A percentile compares a stretch with the other conserved stretches of the same genome.
Conservation (phyloP, 495 filamentous ascomycete species). For the Neurospora sp. region DNA sequence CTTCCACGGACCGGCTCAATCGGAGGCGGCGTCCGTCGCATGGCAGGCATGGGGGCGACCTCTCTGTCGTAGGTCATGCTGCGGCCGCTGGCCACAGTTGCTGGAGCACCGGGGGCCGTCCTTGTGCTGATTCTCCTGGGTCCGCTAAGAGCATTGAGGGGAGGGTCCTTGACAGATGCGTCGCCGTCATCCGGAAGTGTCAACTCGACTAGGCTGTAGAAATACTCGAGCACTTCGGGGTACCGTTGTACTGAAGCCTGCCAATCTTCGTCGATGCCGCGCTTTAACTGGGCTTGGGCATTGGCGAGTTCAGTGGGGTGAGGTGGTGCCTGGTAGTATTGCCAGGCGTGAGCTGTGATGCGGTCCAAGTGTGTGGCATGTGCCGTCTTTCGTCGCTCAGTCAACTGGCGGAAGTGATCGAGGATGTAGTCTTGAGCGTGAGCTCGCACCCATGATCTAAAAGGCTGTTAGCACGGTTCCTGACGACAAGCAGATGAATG, state of each 20-base stretch:
- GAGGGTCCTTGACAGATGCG: slow-evolving; percentile 43
- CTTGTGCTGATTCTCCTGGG: slow-evolving; percentile 26
- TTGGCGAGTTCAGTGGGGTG: slow-evolving; percentile 48
- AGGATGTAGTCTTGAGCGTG: slow-evolving; percentile 63
- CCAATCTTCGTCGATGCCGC: slow-evolving; percentile 69
- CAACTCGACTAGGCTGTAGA: slow-evolving; percentile 54
- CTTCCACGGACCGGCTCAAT: slow-evolving; percentile 17
- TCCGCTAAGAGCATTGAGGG: slow-evolving; percentile 41
- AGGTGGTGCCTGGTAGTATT: slow-evolving; percentile 44
- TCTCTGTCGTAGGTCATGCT: slow-evolving; percentile 23
- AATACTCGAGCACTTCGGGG: slow-evolving; percentile 66
- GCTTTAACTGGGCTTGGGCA: slow-evolving; percentile 50
- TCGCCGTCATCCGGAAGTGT: slow-evolving; percentile 47
- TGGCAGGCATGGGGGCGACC: background rate
- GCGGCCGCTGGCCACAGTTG: slow-evolving; percentile 25
- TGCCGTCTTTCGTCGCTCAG: slow-evolving; percentile 47
- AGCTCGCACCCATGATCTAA: slow-evolving; percentile 56
- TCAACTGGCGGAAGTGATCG: slow-evolving; percentile 53
- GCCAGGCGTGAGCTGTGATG: slow-evolving; percentile 47
- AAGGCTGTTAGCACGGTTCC: slow-evolving; percentile 15
- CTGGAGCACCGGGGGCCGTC: slow-evolving; percentile 14
- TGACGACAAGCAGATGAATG: background rate
- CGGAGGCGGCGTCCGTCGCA: slow-evolving; percentile 24
- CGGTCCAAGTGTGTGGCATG: slow-evolving; percentile 47
- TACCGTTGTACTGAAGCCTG: slow-evolving; percentile 56